A percentile compares a stretch with the other conserved stretches of the same genome.
These are phyloP conservation scores for Obelidium mucronatum DNA, from an alignment of 192 early-diverging fungal species.

Conservation along the genomic window DNA sequence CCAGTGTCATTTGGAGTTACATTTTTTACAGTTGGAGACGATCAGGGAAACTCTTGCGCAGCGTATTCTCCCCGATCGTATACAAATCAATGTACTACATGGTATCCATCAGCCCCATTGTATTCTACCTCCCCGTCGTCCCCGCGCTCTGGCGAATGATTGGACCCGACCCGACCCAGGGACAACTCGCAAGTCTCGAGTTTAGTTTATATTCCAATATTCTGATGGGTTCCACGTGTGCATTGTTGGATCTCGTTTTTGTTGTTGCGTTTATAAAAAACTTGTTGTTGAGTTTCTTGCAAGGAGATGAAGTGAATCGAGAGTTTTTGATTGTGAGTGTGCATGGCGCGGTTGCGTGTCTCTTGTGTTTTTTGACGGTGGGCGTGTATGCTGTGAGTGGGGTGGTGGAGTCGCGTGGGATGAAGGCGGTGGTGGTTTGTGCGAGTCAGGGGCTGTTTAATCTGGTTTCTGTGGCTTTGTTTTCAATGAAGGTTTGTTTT, in stretches of 20 bases:
- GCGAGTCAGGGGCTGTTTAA: neutral
- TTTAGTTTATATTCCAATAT: neutral
- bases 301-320: neutral
- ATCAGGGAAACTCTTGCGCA: slow-evolving; percentile 8
- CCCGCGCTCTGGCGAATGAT: neutral
- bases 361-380: neutral
- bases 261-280: slow-evolving; percentile 5
- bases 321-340: slow-evolving; percentile 13
- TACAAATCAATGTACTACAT: slow-evolving; percentile 29
- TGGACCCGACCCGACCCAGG: neutral
- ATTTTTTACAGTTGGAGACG: slow-evolving; percentile 19
- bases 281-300: neutral
- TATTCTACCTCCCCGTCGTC: slow-evolving; percentile 7
- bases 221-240: neutral
- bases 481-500: slow-evolving; percentile 29
- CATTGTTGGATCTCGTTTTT: neutral
- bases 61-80: neutral
- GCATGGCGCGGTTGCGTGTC: neutral
- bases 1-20: neutral
- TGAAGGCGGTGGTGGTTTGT: neutral
- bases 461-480: slow-evolving; percentile 23
- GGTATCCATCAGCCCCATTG: neutral
- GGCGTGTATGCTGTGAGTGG: neutral
- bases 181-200: neutral
- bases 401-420: neutral